These are phyloP conservation scores for Erysimum cheiranthoides DNA, from an alignment of 345 rosid species.

Conservation along the genomic window DNA sequence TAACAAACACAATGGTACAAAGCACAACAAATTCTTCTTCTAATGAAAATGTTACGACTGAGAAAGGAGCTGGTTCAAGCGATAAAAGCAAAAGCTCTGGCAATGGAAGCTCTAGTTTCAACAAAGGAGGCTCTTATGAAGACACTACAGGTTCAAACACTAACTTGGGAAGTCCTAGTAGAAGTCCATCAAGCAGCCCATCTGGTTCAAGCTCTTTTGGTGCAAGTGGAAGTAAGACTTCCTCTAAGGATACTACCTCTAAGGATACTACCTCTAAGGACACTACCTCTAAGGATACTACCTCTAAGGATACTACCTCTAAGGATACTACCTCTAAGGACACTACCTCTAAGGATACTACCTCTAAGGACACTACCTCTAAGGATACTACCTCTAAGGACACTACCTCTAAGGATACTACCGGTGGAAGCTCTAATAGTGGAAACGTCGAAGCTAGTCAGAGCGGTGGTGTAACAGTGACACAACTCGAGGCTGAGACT, in stretches of 20 bases:
- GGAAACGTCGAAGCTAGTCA: background rate
- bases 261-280: background rate
- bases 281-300: slow-evolving; percentile 6
- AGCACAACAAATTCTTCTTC: slow-evolving; percentile 22
- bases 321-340: too few species aligned
- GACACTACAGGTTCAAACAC: slow-evolving; percentile 21
- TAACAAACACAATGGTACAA: slow-evolving; percentile 32
- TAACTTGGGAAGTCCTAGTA: slow-evolving; percentile 18
- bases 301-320: slow-evolving; percentile 3
- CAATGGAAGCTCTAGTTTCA: background rate
- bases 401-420: too few species aligned
- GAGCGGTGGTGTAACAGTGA: background rate
- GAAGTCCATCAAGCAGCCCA: slow-evolving; percentile 13
- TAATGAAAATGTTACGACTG: background rate
- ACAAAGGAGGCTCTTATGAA: background rate
- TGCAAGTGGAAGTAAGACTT: background rate
- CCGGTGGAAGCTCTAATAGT: slow-evolving; percentile 5
- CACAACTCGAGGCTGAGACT: slow-evolving; percentile 25
- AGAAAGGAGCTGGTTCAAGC: background rate
- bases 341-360: too few species aligned
- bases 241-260: background rate
- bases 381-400: too few species aligned
- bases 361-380: too few species aligned
- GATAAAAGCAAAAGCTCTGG: background rate
- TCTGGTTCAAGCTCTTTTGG: background rate